Conservation (phyloP, 2,329 filamentous ascomycete genomes). For the Blastomyces emzantsi region DNA sequence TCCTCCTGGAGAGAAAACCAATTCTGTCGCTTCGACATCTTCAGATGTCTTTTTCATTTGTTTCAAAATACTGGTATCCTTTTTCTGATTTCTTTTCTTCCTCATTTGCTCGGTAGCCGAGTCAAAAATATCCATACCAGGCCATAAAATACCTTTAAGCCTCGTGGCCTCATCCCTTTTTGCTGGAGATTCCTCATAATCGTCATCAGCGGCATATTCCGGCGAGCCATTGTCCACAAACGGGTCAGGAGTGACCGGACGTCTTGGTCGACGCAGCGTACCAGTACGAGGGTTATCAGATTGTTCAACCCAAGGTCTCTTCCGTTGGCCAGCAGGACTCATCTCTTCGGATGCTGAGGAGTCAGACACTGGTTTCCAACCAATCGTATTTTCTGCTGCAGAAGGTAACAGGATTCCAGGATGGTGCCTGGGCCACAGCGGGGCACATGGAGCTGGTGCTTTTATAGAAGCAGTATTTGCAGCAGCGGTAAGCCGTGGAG, state of each 20-base stretch:
- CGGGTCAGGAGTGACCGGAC: constrained; percentile 15
- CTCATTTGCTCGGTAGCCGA: constrained; percentile 42
- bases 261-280: constrained; percentile 1
- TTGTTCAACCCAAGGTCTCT: constrained; percentile 5
- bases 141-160: constrained; percentile 42
- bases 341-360: constrained; percentile 13
- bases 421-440: constrained; percentile 10
- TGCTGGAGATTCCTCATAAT: constrained; percentile 17
- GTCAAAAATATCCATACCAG: constrained; percentile 46
- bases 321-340: constrained; percentile 14
- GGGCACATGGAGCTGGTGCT: constrained; percentile 9
- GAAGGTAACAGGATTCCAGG: constrained; percentile 6
- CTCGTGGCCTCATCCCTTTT: constrained; percentile 30
- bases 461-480: not conserved
- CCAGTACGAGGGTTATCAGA: not conserved
- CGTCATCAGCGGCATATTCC: constrained; percentile 18
- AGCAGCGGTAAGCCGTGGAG: not conserved
- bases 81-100: constrained; percentile 44
- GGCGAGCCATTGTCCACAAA: constrained; percentile 18
- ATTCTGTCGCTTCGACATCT: constrained; percentile 39
- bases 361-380: constrained; percentile 12
- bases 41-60: constrained; percentile 40
- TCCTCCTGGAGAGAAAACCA: constrained; percentile 40
- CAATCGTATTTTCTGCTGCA: constrained; percentile 3
- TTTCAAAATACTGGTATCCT: constrained; percentile 38